Conservation (phyloP, 306 rosid genomes). For the Vicia faba region DNA sequence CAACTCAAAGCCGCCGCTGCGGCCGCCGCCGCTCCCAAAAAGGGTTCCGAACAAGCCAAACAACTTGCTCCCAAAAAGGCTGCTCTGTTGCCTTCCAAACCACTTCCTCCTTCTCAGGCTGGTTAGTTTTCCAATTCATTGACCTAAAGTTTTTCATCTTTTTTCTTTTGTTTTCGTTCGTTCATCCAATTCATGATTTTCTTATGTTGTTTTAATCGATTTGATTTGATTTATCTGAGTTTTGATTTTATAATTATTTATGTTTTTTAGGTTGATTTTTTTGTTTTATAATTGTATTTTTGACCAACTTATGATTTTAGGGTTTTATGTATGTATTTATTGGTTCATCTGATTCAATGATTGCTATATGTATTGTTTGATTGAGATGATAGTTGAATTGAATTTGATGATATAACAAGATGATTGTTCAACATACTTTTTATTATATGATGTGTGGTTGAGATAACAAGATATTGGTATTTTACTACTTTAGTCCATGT, state of each 20-base stretch:
- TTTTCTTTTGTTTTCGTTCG: not conserved
- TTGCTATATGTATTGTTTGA: not conserved
- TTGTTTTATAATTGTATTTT: not conserved
- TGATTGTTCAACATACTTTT: conserved; percentile 6
- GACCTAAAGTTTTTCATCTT: not conserved
- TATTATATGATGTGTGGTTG: not conserved
- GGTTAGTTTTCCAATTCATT: conserved; percentile 47
- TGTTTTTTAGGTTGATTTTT: not conserved
- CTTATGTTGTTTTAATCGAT: not conserved
- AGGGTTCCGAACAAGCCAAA: conserved; percentile 48
- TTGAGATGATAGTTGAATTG: not conserved
- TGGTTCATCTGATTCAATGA: not conserved
- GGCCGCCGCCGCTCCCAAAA: conserved; percentile 43
- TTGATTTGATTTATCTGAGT: not conserved
- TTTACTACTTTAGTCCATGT: not conserved
- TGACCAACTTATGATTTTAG: not conserved
- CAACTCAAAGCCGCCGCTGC: conserved; percentile 47
- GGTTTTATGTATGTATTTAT: not conserved
- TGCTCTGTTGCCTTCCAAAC: conserved; percentile 82
- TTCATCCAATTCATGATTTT: not conserved
- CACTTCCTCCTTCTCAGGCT: conserved; percentile 84
- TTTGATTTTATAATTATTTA: not conserved
- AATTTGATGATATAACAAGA: conserved; percentile 12
- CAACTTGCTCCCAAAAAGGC: conserved; percentile 48
- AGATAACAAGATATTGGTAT: not conserved